Evolutionary conservation across 805 yeast species (phyloP), one percentile per base, ranked within the genome.

Genomic region (Danielia reshetovae): DNA sequence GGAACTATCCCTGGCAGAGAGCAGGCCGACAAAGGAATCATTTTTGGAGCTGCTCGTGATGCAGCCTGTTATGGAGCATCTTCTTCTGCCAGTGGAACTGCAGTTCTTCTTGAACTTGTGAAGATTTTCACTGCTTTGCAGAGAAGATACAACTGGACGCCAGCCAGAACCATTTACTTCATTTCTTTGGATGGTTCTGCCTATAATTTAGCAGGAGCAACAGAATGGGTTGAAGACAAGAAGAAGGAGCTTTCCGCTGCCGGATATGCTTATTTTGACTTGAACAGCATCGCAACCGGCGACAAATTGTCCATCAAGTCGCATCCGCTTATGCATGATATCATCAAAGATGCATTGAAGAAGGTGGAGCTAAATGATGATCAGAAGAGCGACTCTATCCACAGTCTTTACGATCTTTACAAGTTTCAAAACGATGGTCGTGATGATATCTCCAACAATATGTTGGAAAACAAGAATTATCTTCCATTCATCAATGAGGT

Each of bases 11-110:
- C 73, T 22, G 97, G 97, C 9, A 63, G 79, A 30, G 97, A 90
- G 52, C 95, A 86, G 59, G 63, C 68, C 14, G 85, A 77, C 14
- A 73, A 76, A 44, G 86, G 85, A 0, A 60, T 90, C 4, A 66
- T 89, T 2, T 75, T 90, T 36, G 96, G 95, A 1, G 88, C 96
- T 0, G 74, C 83, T 4, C 66, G 96, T 45, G 96, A 88, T 52
- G 67, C 95, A 0, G 64, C 79, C 16, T 77, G 87, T 42, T 72
- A 63, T 46, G 97, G 96, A n/a, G 79, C 94, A 0, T 60, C 74
- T 3, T 69, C 75, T 22, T 78, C 88, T 7, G 75, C 77, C 44
- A 79, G 94, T 3, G 94, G 95, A 1, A 79, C 93, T 1, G 77
- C 81, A 0, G 64, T 82, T 1, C 51, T 89, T 35, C 57, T 89